Evolutionary conservation across 257 asterid species (phyloP).

Genomic region (Solanum pennellii): DNA sequence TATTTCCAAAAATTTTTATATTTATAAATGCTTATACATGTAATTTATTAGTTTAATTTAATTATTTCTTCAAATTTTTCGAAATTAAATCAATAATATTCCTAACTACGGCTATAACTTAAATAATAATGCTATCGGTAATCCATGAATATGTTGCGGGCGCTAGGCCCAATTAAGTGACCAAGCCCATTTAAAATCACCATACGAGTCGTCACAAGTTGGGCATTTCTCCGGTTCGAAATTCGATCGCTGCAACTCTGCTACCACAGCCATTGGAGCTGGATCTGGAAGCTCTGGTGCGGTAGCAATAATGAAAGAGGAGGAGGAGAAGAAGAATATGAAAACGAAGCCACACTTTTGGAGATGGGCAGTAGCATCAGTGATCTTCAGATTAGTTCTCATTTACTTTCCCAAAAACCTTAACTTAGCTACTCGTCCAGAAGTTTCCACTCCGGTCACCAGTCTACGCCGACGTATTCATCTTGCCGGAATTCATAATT

Average conservation of each 20-base stretch:
- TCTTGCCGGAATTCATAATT: slow-evolving; percentile 1
- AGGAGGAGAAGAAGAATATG: not conserved
- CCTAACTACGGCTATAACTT: not conserved
- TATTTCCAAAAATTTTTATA: too few relatives aligned
- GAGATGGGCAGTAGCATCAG: slow-evolving; percentile 67
- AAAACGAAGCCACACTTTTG: slow-evolving; percentile 38
- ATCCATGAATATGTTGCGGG: not conserved
- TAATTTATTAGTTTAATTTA: too few relatives aligned
- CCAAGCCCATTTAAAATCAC: not conserved
- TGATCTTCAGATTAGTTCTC: slow-evolving; percentile 54
- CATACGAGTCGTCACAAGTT: not conserved
- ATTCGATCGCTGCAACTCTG: not conserved
- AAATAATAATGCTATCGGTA: not conserved
- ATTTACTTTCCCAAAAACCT: slow-evolving; percentile 58
- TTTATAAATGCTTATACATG: not conserved
- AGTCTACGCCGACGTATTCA: slow-evolving; percentile 77
- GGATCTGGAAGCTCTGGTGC: not conserved
- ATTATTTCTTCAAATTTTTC: not conserved
- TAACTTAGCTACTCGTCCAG: slow-evolving; percentile 84
- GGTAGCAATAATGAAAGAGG: not conserved
- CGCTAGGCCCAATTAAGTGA: not conserved
- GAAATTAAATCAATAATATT: too few relatives aligned
- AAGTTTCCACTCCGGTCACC: slow-evolving; percentile 93
- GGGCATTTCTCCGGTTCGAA: not conserved
- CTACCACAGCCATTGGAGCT: not conserved